These are phyloP conservation scores for Thamnidium elegans DNA, from an alignment of 192 early-diverging fungal species.

Conservation along the genomic window DNA sequence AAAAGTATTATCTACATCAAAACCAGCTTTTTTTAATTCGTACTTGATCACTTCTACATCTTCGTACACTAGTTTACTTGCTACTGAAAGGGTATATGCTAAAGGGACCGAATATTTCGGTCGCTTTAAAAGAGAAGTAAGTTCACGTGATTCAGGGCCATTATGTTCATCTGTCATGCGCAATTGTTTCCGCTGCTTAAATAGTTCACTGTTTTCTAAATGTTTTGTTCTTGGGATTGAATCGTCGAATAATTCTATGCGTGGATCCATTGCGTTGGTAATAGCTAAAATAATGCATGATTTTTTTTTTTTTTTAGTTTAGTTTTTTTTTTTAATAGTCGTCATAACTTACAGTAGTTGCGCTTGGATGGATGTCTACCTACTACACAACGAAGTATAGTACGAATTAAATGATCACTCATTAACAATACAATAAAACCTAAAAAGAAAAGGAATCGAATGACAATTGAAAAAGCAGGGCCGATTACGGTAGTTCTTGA, in stretches of 20 bases:
- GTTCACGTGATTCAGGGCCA: slow-evolving; percentile 5
- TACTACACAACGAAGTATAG: slow-evolving; percentile 21
- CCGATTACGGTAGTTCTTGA: slow-evolving; percentile 21
- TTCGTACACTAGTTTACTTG: slow-evolving; percentile 48
- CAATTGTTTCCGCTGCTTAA: slow-evolving; percentile 19
- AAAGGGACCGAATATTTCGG: slow-evolving; percentile 44
- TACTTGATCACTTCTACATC: slow-evolving; percentile 50
- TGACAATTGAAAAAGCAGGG: slow-evolving; percentile 14
- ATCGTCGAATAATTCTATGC: slow-evolving; percentile 29
- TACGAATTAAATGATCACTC: slow-evolving; percentile 25
- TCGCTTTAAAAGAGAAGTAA: slow-evolving; percentile 18
- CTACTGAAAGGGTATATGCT: slow-evolving; percentile 45
- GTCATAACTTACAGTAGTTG: slow-evolving; percentile 24
- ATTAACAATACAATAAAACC: slow-evolving; percentile 26
- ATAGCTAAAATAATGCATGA: slow-evolving; percentile 16
- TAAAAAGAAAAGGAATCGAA: slow-evolving; percentile 30
- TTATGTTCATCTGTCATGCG: slow-evolving; percentile 3
- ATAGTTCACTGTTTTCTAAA: slow-evolving; percentile 23
- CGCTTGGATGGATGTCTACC: slow-evolving; percentile 27
- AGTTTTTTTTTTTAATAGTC: too few relatives aligned
- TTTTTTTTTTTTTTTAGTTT: too few relatives aligned
- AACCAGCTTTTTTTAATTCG: slow-evolving; percentile 45
- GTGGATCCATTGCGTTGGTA: slow-evolving; percentile 29
- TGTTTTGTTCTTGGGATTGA: slow-evolving; percentile 21
- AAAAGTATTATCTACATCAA: slow-evolving; percentile 48